These are phyloP conservation scores for Inonotus hispidus DNA, from an alignment of 1,284 basidiomycete genomes.

Conservation along the genomic window DNA sequence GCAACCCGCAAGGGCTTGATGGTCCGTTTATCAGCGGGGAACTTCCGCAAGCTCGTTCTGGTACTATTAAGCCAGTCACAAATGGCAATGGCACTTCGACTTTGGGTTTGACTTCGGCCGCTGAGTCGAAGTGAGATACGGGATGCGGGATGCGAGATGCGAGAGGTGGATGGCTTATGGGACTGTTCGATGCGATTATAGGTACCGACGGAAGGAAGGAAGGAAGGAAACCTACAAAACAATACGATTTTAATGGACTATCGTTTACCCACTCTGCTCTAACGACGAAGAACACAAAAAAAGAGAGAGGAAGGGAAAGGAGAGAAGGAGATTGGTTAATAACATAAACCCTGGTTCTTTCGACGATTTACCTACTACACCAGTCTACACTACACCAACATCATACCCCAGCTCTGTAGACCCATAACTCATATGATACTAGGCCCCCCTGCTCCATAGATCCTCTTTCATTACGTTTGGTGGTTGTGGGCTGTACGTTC, in stretches of 20 bases:
- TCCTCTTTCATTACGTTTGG: neutral
- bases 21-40: conserved; percentile 15
- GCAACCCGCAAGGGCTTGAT: conserved; percentile 73
- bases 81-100: neutral
- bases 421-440: neutral
- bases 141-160: too few relatives aligned
- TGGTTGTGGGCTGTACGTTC: neutral
- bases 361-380: neutral
- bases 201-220: neutral
- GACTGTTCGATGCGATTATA: too few relatives aligned
- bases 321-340: neutral
- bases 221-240: neutral
- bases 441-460: neutral
- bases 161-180: too few relatives aligned
- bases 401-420: neutral
- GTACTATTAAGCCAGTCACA: neutral
- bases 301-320: neutral
- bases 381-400: too few relatives aligned
- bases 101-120: neutral
- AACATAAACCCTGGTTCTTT: neutral
- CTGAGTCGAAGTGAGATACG: neutral
- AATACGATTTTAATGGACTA: neutral
- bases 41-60: neutral
- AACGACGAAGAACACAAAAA: too few relatives aligned
- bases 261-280: too few relatives aligned